Evolutionary conservation across 139 green algal genomes (phyloP).

Genomic region (Spirogloea muscicola): DNA sequence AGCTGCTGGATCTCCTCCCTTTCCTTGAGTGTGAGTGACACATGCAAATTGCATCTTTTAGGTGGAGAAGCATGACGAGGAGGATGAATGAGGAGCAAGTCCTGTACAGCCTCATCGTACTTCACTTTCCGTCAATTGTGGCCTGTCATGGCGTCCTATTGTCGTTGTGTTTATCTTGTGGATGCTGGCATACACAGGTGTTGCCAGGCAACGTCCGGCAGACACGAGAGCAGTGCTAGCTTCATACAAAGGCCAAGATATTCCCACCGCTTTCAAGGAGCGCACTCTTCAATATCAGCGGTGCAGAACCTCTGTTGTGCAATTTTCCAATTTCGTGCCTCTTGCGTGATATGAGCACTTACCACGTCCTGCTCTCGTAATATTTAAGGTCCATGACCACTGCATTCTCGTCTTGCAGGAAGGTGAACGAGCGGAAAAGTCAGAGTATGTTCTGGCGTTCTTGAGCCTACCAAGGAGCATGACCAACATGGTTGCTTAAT

Average conservation of each 20-base stretch:
- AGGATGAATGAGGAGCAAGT: not conserved
- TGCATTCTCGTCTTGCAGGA: too few species aligned
- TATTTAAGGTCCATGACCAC: too few species aligned
- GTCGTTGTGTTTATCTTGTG: not conserved
- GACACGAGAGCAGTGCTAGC: conserved; percentile 69
- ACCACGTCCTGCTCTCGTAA: too few species aligned
- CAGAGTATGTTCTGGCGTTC: too few species aligned
- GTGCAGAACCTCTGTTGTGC: too few species aligned
- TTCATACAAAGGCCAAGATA: conserved; percentile 74
- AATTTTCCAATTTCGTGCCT: too few species aligned
- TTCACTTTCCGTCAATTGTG: conserved; percentile 2
- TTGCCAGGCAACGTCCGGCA: conserved; percentile 32
- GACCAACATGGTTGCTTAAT: too few species aligned
- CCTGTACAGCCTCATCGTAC: not conserved
- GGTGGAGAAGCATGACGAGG: not conserved
- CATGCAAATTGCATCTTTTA: not conserved
- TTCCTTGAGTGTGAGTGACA: conserved; percentile 65
- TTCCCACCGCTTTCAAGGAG: conserved; percentile 75
- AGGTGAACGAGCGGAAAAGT: too few species aligned
- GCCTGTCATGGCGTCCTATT: conserved; percentile 3
- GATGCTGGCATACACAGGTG: not conserved
- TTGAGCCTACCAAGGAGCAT: too few species aligned
- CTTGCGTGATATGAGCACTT: too few species aligned
- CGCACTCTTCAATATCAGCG: conserved; percentile 12
- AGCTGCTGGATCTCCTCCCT: conserved; percentile 83